Conservation (phyloP, 139 green algal species). For the Chlorokybus atmophyticus region DNA sequence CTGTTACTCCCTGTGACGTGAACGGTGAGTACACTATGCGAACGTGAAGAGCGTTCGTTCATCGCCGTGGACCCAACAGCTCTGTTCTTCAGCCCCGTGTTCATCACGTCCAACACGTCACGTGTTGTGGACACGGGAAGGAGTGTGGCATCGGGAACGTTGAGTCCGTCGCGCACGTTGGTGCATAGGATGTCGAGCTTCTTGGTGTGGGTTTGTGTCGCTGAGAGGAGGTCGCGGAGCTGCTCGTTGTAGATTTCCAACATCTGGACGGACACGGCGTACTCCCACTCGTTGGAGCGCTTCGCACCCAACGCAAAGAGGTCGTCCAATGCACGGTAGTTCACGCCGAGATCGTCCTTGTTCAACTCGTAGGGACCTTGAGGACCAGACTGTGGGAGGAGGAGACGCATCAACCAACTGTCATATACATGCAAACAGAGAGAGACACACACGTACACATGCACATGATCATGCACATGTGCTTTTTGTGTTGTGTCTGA, state of each 20-base stretch:
- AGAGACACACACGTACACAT: no score
- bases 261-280: slow-evolving; percentile 39
- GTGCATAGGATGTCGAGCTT: slow-evolving; percentile 6
- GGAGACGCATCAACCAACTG: no score
- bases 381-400: no score
- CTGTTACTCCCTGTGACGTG: slow-evolving; percentile 6
- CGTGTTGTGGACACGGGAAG: neutral
- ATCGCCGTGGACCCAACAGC: slow-evolving; percentile 1
- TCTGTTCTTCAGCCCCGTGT: neutral
- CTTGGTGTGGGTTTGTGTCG: neutral
- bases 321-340: slow-evolving; percentile 54
- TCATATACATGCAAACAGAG: no score
- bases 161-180: neutral
- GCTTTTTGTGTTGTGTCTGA: no score
- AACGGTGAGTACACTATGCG: slow-evolving; percentile 16
- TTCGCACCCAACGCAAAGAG: slow-evolving; percentile 36
- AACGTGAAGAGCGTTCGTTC: slow-evolving; percentile 26
- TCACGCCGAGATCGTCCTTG: slow-evolving; percentile 49
- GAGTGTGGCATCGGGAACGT: slow-evolving; percentile 5
- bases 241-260: slow-evolving; percentile 37
- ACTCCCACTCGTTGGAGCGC: neutral
- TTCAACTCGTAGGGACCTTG: no score
- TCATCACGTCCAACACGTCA: slow-evolving; percentile 9
- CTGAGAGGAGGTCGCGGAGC: slow-evolving; percentile 14
- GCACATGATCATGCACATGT: no score